A percentile compares a stretch with the other conserved stretches of the same genome.
Conservation (phyloP, 2,329 filamentous ascomycete species). For the Ceratocystis lukuohia region DNA sequence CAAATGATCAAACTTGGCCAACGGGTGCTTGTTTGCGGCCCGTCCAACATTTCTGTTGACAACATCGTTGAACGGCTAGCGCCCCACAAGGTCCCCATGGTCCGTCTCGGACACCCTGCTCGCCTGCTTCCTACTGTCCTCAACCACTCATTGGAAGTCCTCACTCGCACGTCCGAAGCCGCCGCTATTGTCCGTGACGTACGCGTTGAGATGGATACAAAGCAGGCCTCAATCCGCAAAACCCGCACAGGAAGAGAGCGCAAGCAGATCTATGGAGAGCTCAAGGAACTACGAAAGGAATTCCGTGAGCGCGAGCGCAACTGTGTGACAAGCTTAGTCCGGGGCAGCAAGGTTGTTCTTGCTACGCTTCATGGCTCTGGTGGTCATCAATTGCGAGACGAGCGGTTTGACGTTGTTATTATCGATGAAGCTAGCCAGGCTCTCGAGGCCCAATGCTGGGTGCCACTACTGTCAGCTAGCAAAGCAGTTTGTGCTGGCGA, state of each 20-base stretch:
- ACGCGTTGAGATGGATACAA: constrained; percentile 80
- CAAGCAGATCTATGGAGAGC: constrained; percentile 66
- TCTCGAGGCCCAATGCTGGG: constrained; percentile 94
- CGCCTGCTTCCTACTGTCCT: constrained; percentile 78
- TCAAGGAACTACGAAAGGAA: constrained; percentile 77
- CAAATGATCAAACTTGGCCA: constrained; percentile 64
- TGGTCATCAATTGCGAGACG: constrained; percentile 63
- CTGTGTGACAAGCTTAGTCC: constrained; percentile 64
- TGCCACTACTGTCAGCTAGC: constrained; percentile 62
- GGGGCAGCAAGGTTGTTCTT: constrained; percentile 72
- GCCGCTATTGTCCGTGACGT: constrained; percentile 83
- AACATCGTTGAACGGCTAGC: constrained; percentile 91
- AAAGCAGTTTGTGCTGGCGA: constrained; percentile 90
- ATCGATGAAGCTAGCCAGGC: constrained; percentile 96
- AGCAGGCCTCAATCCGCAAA: constrained; percentile 79
- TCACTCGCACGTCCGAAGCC: constrained; percentile 82
- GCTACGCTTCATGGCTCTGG: constrained; percentile 88
- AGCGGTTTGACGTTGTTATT: constrained; percentile 83
- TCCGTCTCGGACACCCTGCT: constrained; percentile 85
- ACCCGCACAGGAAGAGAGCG: constrained; percentile 68
- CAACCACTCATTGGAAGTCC: constrained; percentile 77
- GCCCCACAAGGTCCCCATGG: constrained; percentile 69
- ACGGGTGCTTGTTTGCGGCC: constrained; percentile 82
- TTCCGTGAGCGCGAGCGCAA: constrained; percentile 71
- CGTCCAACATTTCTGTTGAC: constrained; percentile 93